Percentiles rank a stretch among this genome's conserved stretches.
Conservation (phyloP, 2,329 filamentous ascomycete species). For the Pleomassaria siparia region DNA sequence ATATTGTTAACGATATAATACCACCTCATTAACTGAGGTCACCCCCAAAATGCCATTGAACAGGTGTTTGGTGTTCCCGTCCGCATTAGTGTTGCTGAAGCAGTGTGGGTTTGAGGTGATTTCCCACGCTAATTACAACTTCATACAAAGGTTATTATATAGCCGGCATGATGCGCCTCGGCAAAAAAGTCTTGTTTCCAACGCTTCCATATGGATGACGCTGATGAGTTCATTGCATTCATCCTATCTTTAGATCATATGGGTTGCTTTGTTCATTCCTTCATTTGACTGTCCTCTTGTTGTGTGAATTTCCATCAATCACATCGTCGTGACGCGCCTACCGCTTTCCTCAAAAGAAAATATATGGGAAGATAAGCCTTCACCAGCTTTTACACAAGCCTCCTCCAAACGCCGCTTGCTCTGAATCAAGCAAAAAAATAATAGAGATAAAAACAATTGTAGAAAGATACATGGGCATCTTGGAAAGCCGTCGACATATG, state of each 20-base stretch:
- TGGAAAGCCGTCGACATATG: background rate
- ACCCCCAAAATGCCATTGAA: slow-evolving; percentile 7
- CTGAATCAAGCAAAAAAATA: background rate
- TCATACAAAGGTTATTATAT: too few relatives aligned
- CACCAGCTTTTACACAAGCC: background rate
- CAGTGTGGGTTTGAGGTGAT: slow-evolving; percentile 4
- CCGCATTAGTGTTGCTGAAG: slow-evolving; percentile 6
- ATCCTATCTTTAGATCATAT: slow-evolving; percentile 2
- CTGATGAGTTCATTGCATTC: too few relatives aligned
- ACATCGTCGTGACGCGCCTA: background rate
- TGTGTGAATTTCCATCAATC: background rate
- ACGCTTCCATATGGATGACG: too few relatives aligned
- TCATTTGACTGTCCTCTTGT: background rate
- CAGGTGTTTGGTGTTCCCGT: slow-evolving; percentile 13
- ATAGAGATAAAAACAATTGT: slow-evolving; percentile 5
- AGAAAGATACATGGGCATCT: slow-evolving; percentile 4
- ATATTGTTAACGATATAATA: background rate
- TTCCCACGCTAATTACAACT: too few relatives aligned
- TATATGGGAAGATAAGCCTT: background rate
- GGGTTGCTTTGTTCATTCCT: background rate
- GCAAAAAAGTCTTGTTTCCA: too few relatives aligned
- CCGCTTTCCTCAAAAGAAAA: background rate
- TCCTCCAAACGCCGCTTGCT: slow-evolving; percentile 1
- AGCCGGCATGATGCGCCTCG: too few relatives aligned
- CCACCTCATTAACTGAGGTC: slow-evolving; percentile 1